Percentiles rank a stretch among this genome's conserved stretches.
Evolutionary conservation across 2,329 filamentous ascomycete genomes (phyloP).

Genomic region (Monosporascus sp.): DNA sequence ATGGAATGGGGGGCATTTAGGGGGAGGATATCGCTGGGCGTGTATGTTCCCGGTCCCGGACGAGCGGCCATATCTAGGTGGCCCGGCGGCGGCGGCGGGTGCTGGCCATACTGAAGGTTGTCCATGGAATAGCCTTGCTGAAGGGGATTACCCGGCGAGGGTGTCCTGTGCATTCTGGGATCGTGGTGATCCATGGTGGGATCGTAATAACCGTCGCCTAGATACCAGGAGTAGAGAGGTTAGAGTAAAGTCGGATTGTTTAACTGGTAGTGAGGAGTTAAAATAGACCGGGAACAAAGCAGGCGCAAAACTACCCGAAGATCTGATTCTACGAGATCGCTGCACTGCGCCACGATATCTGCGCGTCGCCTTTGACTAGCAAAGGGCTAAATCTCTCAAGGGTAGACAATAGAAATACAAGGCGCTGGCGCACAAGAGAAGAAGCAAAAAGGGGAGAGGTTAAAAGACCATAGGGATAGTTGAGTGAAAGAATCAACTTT

Average conservation of each 20-base stretch:
- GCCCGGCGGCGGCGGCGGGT: slow-evolving; percentile 22
- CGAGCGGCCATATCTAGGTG: slow-evolving; percentile 67
- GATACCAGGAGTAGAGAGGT: slow-evolving; percentile 10
- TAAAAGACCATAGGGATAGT: not conserved
- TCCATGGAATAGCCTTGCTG: slow-evolving; percentile 76
- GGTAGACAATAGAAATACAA: not conserved
- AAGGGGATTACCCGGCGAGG: slow-evolving; percentile 70
- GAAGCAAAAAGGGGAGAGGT: not conserved
- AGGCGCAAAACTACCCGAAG: not conserved
- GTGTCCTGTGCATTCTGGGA: slow-evolving; percentile 47
- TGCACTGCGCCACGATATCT: not conserved
- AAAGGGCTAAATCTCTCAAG: not conserved
- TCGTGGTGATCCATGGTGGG: slow-evolving; percentile 53
- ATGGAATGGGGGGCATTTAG: slow-evolving; percentile 71
- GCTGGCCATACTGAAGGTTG: slow-evolving; percentile 62
- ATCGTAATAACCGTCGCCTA: slow-evolving; percentile 58
- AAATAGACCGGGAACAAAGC: slow-evolving; percentile 1
- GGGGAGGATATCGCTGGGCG: slow-evolving; percentile 69
- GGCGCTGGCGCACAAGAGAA: not conserved
- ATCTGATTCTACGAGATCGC: not conserved
- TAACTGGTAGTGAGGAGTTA: not conserved
- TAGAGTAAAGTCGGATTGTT: slow-evolving; percentile 4
- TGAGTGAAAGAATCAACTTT: not conserved
- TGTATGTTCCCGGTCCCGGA: slow-evolving; percentile 45
- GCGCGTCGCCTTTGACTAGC: not conserved